Percentiles rank a stretch among this genome's conserved stretches.
These are phyloP conservation scores for Trichosporon coremiiforme DNA, from an alignment of 1,284 basidiomycete species.

Conservation along the genomic window DNA sequence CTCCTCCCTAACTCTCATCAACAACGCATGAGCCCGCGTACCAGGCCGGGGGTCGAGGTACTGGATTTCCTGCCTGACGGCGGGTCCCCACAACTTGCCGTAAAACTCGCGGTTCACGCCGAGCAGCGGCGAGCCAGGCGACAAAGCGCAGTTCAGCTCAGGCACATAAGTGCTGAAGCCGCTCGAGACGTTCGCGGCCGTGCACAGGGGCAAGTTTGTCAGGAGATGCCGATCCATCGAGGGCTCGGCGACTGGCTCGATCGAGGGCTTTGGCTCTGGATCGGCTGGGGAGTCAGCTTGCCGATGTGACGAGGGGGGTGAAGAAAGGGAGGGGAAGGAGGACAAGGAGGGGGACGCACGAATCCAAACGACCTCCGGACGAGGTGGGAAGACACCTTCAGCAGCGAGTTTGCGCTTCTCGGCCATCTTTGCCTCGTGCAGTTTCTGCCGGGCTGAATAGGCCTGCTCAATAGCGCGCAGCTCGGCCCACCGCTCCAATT, in stretches of 20 bases:
- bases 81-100: not conserved
- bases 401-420: not conserved
- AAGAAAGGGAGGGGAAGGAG: too few relatives aligned
- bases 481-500: not conserved
- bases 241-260: too few relatives aligned
- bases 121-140: not conserved
- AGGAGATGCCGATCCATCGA: not conserved
- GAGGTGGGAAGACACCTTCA: not conserved
- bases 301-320: too few relatives aligned
- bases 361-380: not conserved
- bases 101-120: not conserved
- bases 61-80: not conserved
- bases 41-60: not conserved
- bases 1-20: not conserved
- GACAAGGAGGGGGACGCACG: too few relatives aligned
- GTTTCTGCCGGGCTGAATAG: not conserved
- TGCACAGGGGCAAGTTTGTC: not conserved
- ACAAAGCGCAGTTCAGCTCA: not conserved
- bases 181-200: not conserved
- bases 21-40: not conserved
- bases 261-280: too few relatives aligned
- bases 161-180: not conserved
- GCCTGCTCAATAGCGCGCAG: too few relatives aligned
- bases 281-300: too few relatives aligned
- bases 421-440: not conserved